Conservation (phyloP, 192 early-diverging fungal species). For the Glomus cerebriforme region DNA sequence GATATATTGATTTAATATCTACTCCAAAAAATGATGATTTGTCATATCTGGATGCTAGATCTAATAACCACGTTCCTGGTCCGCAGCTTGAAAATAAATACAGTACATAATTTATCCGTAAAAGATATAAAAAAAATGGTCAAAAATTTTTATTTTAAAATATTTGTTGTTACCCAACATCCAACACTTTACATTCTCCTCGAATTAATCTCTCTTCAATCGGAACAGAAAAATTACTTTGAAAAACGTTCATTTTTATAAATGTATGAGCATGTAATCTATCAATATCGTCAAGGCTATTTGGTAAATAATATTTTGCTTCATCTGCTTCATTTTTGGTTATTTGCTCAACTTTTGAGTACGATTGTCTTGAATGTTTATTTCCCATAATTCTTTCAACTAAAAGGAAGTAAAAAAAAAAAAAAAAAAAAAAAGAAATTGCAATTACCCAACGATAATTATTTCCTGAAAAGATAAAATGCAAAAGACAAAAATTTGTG, state of each 20-base stretch:
- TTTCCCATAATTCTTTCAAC: background rate
- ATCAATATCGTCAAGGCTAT: background rate
- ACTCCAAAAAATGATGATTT: background rate
- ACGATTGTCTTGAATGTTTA: background rate
- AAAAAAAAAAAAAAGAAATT: too few relatives aligned
- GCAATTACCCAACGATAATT: too few relatives aligned
- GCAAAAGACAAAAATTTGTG: too few relatives aligned
- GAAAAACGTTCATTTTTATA: background rate
- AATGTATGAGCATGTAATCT: background rate
- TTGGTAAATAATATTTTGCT: background rate
- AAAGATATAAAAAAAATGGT: background rate
- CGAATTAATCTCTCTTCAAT: background rate
- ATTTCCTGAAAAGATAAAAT: too few relatives aligned
- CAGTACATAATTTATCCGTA: background rate
- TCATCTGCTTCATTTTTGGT: background rate
- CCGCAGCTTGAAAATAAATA: background rate
- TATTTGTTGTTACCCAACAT: constrained; percentile 7
- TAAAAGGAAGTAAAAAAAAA: too few relatives aligned
- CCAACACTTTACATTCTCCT: background rate
- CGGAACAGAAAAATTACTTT: background rate
- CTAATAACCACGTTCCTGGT: background rate
- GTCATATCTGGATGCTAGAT: background rate
- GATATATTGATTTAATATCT: background rate
- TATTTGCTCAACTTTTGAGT: background rate
- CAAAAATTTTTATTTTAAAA: too few relatives aligned